Evolutionary conservation across 441 rosid genomes (phyloP).

Genomic region (Populus tomentosa): DNA sequence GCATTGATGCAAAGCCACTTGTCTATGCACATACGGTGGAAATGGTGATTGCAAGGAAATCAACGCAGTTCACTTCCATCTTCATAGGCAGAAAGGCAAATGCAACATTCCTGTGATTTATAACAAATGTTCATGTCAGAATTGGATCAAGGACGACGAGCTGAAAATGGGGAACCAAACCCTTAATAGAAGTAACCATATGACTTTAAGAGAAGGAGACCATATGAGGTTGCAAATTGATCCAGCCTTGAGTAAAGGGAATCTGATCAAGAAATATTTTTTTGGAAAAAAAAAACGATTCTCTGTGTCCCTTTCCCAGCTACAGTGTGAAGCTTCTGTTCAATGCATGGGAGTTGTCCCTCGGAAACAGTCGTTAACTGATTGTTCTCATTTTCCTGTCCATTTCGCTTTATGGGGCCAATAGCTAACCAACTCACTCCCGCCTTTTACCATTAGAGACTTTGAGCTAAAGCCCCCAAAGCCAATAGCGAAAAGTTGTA

Average conservation of each 20-base stretch:
- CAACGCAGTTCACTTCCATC: no score
- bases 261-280: not conserved
- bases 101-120: conserved; percentile 82
- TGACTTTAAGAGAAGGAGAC: not conserved
- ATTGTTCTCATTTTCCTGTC: not conserved
- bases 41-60: conserved; percentile 89
- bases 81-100: conserved; percentile 80
- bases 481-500: not conserved
- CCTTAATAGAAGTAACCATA: not conserved
- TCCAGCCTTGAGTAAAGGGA: not conserved
- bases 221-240: not conserved
- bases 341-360: not conserved
- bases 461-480: no score
- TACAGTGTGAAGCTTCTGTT: not conserved
- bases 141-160: not conserved
- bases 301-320: not conserved
- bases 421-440: not conserved
- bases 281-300: not conserved
- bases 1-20: conserved; percentile 95
- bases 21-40: conserved; percentile 85
- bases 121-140: not conserved
- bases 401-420: not conserved
- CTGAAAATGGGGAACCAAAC: not conserved
- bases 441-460: not conserved
- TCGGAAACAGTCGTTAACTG: not conserved